Percentiles rank a stretch among this genome's conserved stretches.
Conservation (phyloP, 768 basidiomycete genomes). For the Leccinellum luteum region DNA sequence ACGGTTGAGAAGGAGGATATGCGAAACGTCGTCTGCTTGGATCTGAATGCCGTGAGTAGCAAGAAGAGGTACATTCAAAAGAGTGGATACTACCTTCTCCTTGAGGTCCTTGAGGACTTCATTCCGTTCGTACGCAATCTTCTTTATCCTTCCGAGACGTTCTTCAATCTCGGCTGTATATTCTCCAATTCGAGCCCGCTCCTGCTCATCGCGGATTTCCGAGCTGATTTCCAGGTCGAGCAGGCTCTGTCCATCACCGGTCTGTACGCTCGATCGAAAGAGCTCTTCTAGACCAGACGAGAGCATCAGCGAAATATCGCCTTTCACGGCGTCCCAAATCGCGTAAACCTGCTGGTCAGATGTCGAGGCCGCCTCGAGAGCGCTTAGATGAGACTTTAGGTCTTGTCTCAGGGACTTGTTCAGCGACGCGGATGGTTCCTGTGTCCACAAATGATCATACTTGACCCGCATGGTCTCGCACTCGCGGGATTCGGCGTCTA, state of each 20-base stretch:
- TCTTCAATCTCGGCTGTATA: slow-evolving; percentile 78
- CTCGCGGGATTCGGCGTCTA: slow-evolving; percentile 82
- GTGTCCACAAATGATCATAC: slow-evolving; percentile 85
- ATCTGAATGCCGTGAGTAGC: slow-evolving; percentile 51
- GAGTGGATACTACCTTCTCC: slow-evolving; percentile 65
- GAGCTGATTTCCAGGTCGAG: slow-evolving; percentile 73
- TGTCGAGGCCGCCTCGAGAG: slow-evolving; percentile 71
- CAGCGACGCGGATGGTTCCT: slow-evolving; percentile 73
- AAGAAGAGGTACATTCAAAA: background rate
- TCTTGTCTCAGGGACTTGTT: slow-evolving; percentile 74
- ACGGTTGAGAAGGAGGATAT: slow-evolving; percentile 86
- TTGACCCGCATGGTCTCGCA: slow-evolving; percentile 88
- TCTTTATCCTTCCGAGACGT: slow-evolving; percentile 68
- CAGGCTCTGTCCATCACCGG: slow-evolving; percentile 42
- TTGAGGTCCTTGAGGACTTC: slow-evolving; percentile 93
- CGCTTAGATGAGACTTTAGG: slow-evolving; percentile 68
- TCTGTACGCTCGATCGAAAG: slow-evolving; percentile 52
- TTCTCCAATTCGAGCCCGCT: slow-evolving; percentile 63
- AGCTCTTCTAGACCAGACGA: slow-evolving; percentile 61
- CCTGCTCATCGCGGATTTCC: slow-evolving; percentile 61
- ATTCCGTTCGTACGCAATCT: slow-evolving; percentile 80
- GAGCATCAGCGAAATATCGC: slow-evolving; percentile 62
- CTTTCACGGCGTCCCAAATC: slow-evolving; percentile 69
- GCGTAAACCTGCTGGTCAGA: slow-evolving; percentile 75
- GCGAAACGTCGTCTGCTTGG: slow-evolving; percentile 95